A percentile compares a stretch with the other conserved stretches of the same genome.
Evolutionary conservation across 805 yeast species (phyloP).

Genomic region (Kregervanrija delftensis): DNA sequence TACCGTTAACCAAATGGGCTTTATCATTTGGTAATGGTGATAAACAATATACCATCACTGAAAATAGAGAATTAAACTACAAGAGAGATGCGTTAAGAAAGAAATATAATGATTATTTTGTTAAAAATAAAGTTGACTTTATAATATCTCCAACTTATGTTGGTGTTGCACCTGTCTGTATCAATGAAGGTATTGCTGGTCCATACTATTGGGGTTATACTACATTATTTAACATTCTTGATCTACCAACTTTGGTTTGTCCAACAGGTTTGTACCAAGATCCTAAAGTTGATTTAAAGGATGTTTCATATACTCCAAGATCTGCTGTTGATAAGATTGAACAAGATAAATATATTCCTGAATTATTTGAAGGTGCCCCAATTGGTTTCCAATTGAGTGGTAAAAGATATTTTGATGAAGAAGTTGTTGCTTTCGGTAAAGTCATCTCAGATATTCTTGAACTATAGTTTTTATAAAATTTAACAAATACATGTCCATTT

Average conservation of each 20-base stretch:
- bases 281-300: conserved; percentile 41
- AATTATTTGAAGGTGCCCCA: conserved; percentile 45
- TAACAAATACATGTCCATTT: too few species aligned
- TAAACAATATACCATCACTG: conserved; percentile 36
- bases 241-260: conserved; percentile 58
- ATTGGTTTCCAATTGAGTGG: conserved; percentile 47
- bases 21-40: conserved; percentile 55
- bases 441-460: conserved; percentile 21
- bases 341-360: conserved; percentile 40
- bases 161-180: conserved; percentile 66
- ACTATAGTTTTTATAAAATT: conserved; percentile 3
- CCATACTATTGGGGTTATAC: conserved; percentile 79
- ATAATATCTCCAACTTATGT: conserved; percentile 62
- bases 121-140: conserved; percentile 52
- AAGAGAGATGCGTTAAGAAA: conserved; percentile 54
- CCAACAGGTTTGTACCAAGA: conserved; percentile 60
- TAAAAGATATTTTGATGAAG: conserved; percentile 51
- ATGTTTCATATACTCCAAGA: conserved; percentile 34
- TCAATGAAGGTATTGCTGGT: conserved; percentile 32
- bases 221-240: conserved; percentile 63
- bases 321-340: conserved; percentile 43
- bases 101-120: conserved; percentile 47
- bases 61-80: conserved; percentile 47
- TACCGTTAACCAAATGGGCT: conserved; percentile 56
- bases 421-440: conserved; percentile 36